These are phyloP conservation scores for Eremothecium gossypii DNA, from an alignment of 1,139 yeast species.

Conservation along the genomic window DNA sequence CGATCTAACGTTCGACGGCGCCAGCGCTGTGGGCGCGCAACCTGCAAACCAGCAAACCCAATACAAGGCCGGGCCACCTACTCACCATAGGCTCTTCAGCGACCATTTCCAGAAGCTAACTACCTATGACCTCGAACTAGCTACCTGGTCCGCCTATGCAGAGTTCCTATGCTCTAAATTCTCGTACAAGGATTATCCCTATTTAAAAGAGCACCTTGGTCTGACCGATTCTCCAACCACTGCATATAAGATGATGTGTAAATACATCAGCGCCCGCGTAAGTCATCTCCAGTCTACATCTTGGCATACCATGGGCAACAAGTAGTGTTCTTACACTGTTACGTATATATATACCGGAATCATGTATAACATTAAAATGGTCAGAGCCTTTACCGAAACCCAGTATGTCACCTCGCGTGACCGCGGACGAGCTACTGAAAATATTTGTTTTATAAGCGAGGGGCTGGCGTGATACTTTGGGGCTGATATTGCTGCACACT, in stretches of 20 bases:
- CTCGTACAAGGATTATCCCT: conserved; percentile 8
- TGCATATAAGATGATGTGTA: conserved; percentile 8
- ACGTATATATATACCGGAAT: not conserved
- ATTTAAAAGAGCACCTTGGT: conserved; percentile 5
- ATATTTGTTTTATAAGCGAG: no score
- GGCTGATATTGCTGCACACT: no score
- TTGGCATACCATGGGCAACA: conserved; percentile 6
- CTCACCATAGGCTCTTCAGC: conserved; percentile 11
- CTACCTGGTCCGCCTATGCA: conserved; percentile 8
- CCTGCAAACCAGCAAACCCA: conserved; percentile 13
- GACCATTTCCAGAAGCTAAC: conserved; percentile 5
- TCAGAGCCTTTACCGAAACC: no score
- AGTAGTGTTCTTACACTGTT: not conserved
- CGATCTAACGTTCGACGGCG: conserved; percentile 9
- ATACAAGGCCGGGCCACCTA: conserved; percentile 29
- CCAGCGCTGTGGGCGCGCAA: conserved; percentile 4
- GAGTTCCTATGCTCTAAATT: conserved; percentile 6
- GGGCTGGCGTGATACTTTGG: no score
- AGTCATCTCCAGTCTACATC: conserved; percentile 7
- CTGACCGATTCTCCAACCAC: conserved; percentile 5
- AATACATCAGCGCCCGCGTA: conserved; percentile 9
- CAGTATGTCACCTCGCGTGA: no score
- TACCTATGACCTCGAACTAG: conserved; percentile 10
- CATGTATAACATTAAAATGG: no score
- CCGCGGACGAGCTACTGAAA: no score